phyloP scores from a whole-genome alignment of 1,284 basidiomycete genomes.

The Ceratobasidium sp. region DNA sequence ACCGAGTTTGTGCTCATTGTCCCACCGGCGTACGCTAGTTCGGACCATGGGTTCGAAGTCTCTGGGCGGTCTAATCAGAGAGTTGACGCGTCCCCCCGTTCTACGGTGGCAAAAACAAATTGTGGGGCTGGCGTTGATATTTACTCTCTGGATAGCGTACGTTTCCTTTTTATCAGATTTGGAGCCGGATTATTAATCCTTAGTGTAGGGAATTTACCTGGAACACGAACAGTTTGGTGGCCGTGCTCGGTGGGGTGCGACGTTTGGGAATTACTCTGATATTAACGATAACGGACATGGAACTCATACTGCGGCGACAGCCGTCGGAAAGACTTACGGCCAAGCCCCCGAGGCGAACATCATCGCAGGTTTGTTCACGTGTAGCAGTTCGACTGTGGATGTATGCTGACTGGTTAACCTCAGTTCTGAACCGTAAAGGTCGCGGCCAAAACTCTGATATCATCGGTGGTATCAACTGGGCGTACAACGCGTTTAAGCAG shows the following conservation, averaged over 20 bases:
- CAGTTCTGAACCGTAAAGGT: conserved; percentile 91
- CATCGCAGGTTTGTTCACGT: conserved; percentile 68
- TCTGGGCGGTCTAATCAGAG: background rate
- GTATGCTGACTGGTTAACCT: background rate
- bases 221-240: conserved; percentile 6
- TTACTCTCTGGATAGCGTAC: conserved; percentile 40
- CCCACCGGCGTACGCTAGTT: background rate
- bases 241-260: conserved; percentile 46
- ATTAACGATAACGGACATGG: conserved; percentile 44
- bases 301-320: conserved; percentile 59
- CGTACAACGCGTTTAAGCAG: conserved; percentile 59
- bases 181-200: background rate
- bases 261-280: conserved; percentile 21
- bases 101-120: background rate
- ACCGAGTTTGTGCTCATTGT: background rate
- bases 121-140: conserved; percentile 31
- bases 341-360: conserved; percentile 95
- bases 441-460: conserved; percentile 81
- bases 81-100: background rate
- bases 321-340: conserved; percentile 79
- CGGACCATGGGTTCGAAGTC: background rate
- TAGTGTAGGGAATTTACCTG: background rate
- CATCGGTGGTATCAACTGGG: conserved; percentile 47
- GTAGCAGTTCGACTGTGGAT: background rate
- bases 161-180: background rate